Base-by-base conservation (phyloP, 202 grass and related monocot genomes). In the Schoenoplectus tabernaemontani region DNA sequence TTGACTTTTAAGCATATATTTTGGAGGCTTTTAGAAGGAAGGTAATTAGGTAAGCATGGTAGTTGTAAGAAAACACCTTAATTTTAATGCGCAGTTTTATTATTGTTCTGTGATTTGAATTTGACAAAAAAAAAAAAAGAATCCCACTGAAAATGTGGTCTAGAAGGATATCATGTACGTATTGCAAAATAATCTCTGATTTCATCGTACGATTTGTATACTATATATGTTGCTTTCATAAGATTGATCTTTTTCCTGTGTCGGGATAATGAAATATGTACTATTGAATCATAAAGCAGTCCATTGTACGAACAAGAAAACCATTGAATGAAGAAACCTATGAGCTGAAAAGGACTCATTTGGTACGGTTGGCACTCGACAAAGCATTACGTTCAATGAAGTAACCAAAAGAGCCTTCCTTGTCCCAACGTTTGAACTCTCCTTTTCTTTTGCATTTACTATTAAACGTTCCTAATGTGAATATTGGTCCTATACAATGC, bases 1-100 rank as follows among this genome's bases (percentile, higher is more conserved):
- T 79, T 89, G 84, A 83, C 91, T 91, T 91, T 51, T 77, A 91
- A 93, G 88, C 75, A 76, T 90, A n/a, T 42, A 65, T 9, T 16
- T 10, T 53, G 78, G 78, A 66, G 61, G 24, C 38, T 83, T 76
- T 73, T 76, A 17, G 54, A 83, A 41, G 81, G 19, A 72, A n/a
- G n/a, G n/a, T n/a, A n/a, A n/a, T n/a, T n/a, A 83, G 24, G 24
- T 48, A 63, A 59, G 33, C 37, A 44, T 83, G 69, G 38, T 80
- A 48, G 41, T 64, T 80, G 59, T 60, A 80, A 46, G 77, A 41
- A 78, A 61, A 0, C 19, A 33, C 24, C 54, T n/a, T n/a, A n/a
- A n/a, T n/a, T n/a, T 59, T 38, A 48, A 5, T 77, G 34, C 3
- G 3, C 3, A 3, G 17, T 39, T 59, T 38, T 41, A 8, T 57